Percentiles rank a stretch among this genome's conserved stretches.
Evolutionary conservation across 2,329 filamentous ascomycete genomes (phyloP).

Genomic region (Fusarium beomiforme): DNA sequence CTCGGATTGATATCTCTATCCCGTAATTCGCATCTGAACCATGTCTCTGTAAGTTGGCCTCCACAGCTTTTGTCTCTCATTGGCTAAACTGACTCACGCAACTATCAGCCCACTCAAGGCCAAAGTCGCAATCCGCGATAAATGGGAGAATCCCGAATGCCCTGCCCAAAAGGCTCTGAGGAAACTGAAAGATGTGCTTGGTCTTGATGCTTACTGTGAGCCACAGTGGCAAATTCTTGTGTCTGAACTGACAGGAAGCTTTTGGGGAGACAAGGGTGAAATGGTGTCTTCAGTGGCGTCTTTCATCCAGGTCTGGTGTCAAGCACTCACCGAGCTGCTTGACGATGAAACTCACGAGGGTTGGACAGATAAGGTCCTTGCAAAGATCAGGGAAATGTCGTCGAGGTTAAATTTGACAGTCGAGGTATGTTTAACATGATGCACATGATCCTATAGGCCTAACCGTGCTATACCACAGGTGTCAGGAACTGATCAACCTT

Average conservation of each 20-base stretch:
- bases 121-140: constrained; percentile 55
- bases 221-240: constrained; percentile 58
- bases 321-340: constrained; percentile 52
- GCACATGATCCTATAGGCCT: neutral
- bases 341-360: constrained; percentile 52
- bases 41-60: constrained; percentile 14
- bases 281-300: constrained; percentile 49
- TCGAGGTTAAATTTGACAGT: constrained; percentile 49
- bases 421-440: constrained; percentile 45
- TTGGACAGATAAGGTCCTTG: constrained; percentile 56
- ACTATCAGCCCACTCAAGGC: constrained; percentile 54
- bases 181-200: constrained; percentile 49
- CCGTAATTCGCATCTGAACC: neutral
- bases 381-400: constrained; percentile 41
- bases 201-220: constrained; percentile 51
- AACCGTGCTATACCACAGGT: constrained; percentile 8
- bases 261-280: constrained; percentile 53
- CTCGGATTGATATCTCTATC: neutral
- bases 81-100: neutral
- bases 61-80: too few species aligned
- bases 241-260: constrained; percentile 46
- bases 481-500: constrained; percentile 41
- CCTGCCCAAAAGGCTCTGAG: constrained; percentile 48
- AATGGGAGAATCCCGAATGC: constrained; percentile 51
- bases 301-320: constrained; percentile 54